phyloP scores from a whole-genome alignment of 192 early-diverging fungal species.

The Coemansia sp. region DNA sequence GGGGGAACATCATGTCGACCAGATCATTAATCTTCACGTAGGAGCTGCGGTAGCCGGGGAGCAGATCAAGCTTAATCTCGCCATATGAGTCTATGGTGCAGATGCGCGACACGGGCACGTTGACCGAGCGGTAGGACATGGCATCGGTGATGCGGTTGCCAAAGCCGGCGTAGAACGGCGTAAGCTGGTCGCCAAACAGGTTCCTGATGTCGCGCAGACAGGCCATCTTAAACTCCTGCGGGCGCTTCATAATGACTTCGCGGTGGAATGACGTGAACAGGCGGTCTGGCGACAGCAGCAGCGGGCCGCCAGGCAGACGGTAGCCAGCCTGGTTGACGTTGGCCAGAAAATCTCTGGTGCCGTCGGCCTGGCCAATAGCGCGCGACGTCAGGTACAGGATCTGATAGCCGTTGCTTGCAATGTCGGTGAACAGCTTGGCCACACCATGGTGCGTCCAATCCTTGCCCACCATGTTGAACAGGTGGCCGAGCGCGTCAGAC shows the following conservation, averaged over 20 bases:
- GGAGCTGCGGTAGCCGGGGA: conserved; percentile 81
- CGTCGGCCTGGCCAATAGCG: conserved; percentile 93
- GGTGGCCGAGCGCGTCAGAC: conserved; percentile 93
- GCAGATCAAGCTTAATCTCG: conserved; percentile 86
- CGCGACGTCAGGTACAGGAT: conserved; percentile 93
- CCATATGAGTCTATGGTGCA: conserved; percentile 95
- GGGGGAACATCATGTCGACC: conserved; percentile 95
- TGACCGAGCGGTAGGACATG: conserved; percentile 90
- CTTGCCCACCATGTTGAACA: conserved; percentile 95
- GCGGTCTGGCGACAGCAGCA: conserved; percentile 95
- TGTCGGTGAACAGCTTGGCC: conserved; percentile 94
- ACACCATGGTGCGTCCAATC: conserved; percentile 99
- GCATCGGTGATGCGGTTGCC: conserved; percentile 98
- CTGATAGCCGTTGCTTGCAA: conserved; percentile 90
- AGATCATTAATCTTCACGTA: conserved; percentile 89
- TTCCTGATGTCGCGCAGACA: conserved; percentile 89
- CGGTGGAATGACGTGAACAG: conserved; percentile 90
- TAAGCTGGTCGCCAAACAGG: conserved; percentile 72
- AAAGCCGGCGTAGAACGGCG: conserved; percentile 95
- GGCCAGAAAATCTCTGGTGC: conserved; percentile 88
- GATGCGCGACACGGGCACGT: conserved; percentile 89
- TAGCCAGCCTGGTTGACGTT: conserved; percentile 88
- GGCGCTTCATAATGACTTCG: conserved; percentile 93
- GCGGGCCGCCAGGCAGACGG: conserved; percentile 89
- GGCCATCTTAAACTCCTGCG: conserved; percentile 97